phyloP scores from a whole-genome alignment of 2,329 filamentous ascomycete species.

The Fusarium incarnatum region DNA sequence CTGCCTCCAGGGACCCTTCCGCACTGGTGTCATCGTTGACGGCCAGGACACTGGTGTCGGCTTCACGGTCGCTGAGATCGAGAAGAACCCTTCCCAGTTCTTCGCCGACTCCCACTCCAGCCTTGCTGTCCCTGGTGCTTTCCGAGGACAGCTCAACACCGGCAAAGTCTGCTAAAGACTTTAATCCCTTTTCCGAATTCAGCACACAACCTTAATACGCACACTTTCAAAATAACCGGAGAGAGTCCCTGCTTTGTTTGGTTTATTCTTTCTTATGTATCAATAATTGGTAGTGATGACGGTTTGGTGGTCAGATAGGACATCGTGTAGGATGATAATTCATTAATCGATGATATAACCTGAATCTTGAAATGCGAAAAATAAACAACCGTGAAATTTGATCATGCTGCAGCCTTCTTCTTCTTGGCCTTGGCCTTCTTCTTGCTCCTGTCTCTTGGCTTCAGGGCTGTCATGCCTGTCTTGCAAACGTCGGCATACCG shows the following conservation, averaged over 20 bases:
- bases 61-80: conserved; percentile 63
- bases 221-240: not conserved
- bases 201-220: not conserved
- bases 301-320: conserved; percentile 10
- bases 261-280: conserved; percentile 4
- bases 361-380: not conserved
- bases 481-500: conserved; percentile 94
- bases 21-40: conserved; percentile 48
- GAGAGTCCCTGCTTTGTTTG: not conserved
- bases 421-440: conserved; percentile 82
- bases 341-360: conserved; percentile 32
- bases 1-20: conserved; percentile 54
- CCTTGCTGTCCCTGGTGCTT: conserved; percentile 61
- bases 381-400: not conserved
- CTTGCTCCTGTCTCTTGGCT: conserved; percentile 93
- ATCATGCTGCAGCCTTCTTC: conserved; percentile 62
- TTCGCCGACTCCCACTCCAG: conserved; percentile 66
- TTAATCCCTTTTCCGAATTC: not conserved
- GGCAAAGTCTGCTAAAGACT: conserved; percentile 29
- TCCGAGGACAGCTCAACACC: conserved; percentile 60
- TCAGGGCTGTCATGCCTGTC: conserved; percentile 85
- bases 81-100: conserved; percentile 62
- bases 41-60: conserved; percentile 53
- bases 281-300: conserved; percentile 10
- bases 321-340: conserved; percentile 31